Conservation (phyloP, 1,284 basidiomycete species). For the Anthracocystis panici-leucophaei region DNA sequence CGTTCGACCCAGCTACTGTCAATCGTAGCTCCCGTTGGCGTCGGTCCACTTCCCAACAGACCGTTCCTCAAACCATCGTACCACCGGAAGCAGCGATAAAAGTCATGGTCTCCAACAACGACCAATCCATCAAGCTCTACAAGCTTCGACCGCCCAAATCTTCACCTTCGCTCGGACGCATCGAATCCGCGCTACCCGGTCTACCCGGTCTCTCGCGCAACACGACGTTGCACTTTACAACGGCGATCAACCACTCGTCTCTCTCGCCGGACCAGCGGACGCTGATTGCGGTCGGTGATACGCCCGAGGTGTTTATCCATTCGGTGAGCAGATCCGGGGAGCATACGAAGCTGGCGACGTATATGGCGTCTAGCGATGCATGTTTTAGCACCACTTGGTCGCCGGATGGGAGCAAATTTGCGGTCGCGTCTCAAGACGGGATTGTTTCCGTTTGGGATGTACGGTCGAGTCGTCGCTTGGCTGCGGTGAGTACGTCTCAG, state of each 20-base stretch:
- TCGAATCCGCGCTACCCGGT: slow-evolving; percentile 69
- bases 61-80: background rate
- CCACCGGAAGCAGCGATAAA: slow-evolving; percentile 27
- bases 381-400: slow-evolving; percentile 89
- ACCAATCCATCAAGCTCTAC: slow-evolving; percentile 78
- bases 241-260: slow-evolving; percentile 56
- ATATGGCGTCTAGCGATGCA: slow-evolving; percentile 70
- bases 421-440: slow-evolving; percentile 87
- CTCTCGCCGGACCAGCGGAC: slow-evolving; percentile 85
- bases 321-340: slow-evolving; percentile 43
- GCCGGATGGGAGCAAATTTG: slow-evolving; percentile 82
- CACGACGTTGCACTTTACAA: slow-evolving; percentile 48
- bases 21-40: slow-evolving; percentile 37
- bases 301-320: slow-evolving; percentile 77
- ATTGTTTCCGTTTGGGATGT: slow-evolving; percentile 75
- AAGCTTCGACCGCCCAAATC: slow-evolving; percentile 52
- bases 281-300: slow-evolving; percentile 86
- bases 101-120: slow-evolving; percentile 84
- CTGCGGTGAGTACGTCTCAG: slow-evolving; percentile 48
- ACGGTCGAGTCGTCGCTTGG: slow-evolving; percentile 62
- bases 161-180: slow-evolving; percentile 62
- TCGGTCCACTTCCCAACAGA: slow-evolving; percentile 4
- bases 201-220: slow-evolving; percentile 74
- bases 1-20: slow-evolving; percentile 34
- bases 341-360: slow-evolving; percentile 48